A percentile compares a stretch with the other conserved stretches of the same genome.
phyloP scores from a whole-genome alignment of 1,284 basidiomycete species.

The Malassezia vespertilionis region DNA sequence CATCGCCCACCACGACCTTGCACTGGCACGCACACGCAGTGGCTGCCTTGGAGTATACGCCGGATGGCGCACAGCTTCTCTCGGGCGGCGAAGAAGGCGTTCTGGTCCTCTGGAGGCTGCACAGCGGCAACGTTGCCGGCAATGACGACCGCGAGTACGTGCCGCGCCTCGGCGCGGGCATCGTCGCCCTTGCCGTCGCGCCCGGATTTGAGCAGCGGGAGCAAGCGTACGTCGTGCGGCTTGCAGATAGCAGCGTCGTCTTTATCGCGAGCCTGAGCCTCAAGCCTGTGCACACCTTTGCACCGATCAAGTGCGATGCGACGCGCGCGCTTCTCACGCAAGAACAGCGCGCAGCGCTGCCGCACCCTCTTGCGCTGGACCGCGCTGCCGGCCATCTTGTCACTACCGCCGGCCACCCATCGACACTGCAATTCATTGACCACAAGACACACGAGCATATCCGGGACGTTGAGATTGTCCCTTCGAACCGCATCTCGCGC shows the following conservation, averaged over 20 bases:
- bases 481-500: slow-evolving; percentile 80
- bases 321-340: slow-evolving; percentile 22
- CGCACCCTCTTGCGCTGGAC: slow-evolving; percentile 34
- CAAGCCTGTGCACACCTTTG: slow-evolving; percentile 63
- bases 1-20: slow-evolving; percentile 65
- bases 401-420: slow-evolving; percentile 84
- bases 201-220: slow-evolving; percentile 53
- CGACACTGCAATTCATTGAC: slow-evolving; percentile 82
- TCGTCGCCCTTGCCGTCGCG: slow-evolving; percentile 54
- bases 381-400: slow-evolving; percentile 50
- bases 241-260: slow-evolving; percentile 70
- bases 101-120: slow-evolving; percentile 69
- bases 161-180: slow-evolving; percentile 79
- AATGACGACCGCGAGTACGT: slow-evolving; percentile 55
- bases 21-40: slow-evolving; percentile 98
- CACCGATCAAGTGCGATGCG: slow-evolving; percentile 59
- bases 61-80: slow-evolving; percentile 81
- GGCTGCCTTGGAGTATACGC: slow-evolving; percentile 73
- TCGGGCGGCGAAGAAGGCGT: slow-evolving; percentile 94
- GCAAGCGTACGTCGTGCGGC: slow-evolving; percentile 74
- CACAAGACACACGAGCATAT: slow-evolving; percentile 61
- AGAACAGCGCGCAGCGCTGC: neutral
- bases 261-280: slow-evolving; percentile 66
- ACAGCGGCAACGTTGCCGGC: slow-evolving; percentile 50
- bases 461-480: slow-evolving; percentile 80